Conservation (phyloP, 2,329 filamentous ascomycete species). For the Amesomyces nigricolor region DNA sequence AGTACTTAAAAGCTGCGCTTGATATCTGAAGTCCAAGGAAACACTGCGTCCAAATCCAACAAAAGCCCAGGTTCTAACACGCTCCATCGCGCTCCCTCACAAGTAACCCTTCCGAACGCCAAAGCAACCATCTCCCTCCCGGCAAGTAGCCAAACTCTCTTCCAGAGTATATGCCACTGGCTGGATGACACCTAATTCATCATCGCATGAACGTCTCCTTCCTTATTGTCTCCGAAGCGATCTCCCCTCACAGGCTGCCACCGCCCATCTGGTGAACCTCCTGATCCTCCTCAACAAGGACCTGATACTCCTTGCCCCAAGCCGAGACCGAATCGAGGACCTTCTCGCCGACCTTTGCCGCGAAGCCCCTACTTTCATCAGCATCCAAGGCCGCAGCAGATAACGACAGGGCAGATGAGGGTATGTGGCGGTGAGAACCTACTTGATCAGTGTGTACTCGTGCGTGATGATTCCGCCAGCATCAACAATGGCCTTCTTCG, state of each 20-base stretch:
- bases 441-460: constrained; percentile 65
- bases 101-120: too few species aligned
- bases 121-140: too few species aligned
- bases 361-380: constrained; percentile 60
- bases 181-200: not conserved
- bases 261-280: constrained; percentile 40
- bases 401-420: not conserved
- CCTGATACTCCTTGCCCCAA: constrained; percentile 53
- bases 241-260: not conserved
- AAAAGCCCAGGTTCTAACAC: too few species aligned
- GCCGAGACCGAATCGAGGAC: constrained; percentile 62
- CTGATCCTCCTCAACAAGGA: constrained; percentile 71
- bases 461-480: constrained; percentile 76
- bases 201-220: not conserved
- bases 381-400: constrained; percentile 10
- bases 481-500: constrained; percentile 63
- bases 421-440: constrained; percentile 31
- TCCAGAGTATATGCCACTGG: not conserved
- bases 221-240: not conserved
- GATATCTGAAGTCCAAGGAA: too few species aligned
- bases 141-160: too few species aligned
- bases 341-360: constrained; percentile 65
- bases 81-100: too few species aligned
- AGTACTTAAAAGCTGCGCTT: too few species aligned
- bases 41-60: too few species aligned